A percentile compares a stretch with the other conserved stretches of the same genome.
phyloP scores from a whole-genome alignment of 2,329 filamentous ascomycete genomes.

The Penicillium sp. region DNA sequence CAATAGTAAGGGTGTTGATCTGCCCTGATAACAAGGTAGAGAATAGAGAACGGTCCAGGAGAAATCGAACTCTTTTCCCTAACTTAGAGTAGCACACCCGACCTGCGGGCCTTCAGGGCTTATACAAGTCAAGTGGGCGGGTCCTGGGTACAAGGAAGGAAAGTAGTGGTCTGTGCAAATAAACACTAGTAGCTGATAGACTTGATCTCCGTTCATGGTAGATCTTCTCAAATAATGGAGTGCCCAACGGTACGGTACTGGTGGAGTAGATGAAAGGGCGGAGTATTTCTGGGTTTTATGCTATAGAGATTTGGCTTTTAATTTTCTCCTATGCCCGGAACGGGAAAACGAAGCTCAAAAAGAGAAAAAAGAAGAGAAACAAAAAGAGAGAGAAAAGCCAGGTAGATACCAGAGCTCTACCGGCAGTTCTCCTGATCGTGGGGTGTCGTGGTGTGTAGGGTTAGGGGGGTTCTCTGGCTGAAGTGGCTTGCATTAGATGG shows the following conservation, averaged over 20 bases:
- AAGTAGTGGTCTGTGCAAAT: slow-evolving; percentile 34
- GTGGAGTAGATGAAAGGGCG: slow-evolving; percentile 5
- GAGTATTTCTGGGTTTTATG: not conserved
- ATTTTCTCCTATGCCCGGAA: not conserved
- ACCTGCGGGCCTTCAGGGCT: slow-evolving; percentile 12
- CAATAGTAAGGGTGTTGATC: too few relatives aligned
- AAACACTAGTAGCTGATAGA: slow-evolving; percentile 37
- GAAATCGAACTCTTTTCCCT: not conserved
- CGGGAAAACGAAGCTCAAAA: not conserved
- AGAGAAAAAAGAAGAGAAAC: too few relatives aligned
- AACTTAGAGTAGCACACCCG: slow-evolving; percentile 1
- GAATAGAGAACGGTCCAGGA: not conserved
- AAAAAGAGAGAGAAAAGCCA: not conserved
- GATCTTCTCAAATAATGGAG: slow-evolving; percentile 25
- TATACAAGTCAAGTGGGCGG: slow-evolving; percentile 10
- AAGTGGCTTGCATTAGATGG: slow-evolving; percentile 36
- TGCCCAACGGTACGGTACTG: slow-evolving; percentile 14
- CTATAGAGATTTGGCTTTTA: slow-evolving; percentile 2
- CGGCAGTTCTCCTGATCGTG: not conserved
- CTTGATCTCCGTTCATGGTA: slow-evolving; percentile 35
- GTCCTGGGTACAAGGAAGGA: slow-evolving; percentile 11
- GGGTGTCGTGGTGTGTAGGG: not conserved
- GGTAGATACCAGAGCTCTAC: not conserved
- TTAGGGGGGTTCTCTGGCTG: slow-evolving; percentile 11
- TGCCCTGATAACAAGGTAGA: not conserved